phyloP scores from a whole-genome alignment of 495 filamentous ascomycete genomes.

The Aspergillus mulundensis region DNA sequence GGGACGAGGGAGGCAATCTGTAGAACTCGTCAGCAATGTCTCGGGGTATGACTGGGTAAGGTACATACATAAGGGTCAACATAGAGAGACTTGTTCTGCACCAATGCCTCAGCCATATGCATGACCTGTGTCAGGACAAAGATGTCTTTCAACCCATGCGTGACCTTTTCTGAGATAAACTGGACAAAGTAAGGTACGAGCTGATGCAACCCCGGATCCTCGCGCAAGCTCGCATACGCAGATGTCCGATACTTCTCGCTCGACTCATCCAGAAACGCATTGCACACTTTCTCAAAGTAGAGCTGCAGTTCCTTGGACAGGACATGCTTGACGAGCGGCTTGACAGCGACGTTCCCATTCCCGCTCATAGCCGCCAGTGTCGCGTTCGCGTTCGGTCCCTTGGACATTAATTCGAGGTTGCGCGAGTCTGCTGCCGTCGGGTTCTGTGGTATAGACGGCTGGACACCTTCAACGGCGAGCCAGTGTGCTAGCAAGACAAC shows the following conservation, averaged over 20 bases:
- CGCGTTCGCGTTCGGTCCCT: constrained; percentile 80
- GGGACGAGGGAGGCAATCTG: constrained; percentile 77
- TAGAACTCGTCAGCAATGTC: background rate
- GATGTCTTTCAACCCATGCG: constrained; percentile 78
- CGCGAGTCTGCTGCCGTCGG: constrained; percentile 78
- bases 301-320: constrained; percentile 91
- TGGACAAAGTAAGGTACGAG: constrained; percentile 93
- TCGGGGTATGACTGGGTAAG: background rate
- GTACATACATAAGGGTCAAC: constrained; percentile 76
- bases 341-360: constrained; percentile 74
- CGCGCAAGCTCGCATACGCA: constrained; percentile 71
- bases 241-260: constrained; percentile 83
- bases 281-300: constrained; percentile 94
- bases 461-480: constrained; percentile 93
- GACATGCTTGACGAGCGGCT: constrained; percentile 90
- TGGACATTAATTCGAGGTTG: constrained; percentile 78
- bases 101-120: constrained; percentile 75
- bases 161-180: constrained; percentile 91
- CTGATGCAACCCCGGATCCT: constrained; percentile 91
- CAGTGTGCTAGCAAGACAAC: constrained; percentile 65
- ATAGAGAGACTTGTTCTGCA: constrained; percentile 77
- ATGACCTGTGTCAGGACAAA: constrained; percentile 88
- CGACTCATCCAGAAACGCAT: constrained; percentile 76
- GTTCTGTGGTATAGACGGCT: constrained; percentile 93
- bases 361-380: constrained; percentile 78